Percentiles rank a stretch among this genome's conserved stretches.
Conservation (phyloP, 2,329 filamentous ascomycete genomes). For the Aspergillus udagawae region DNA sequence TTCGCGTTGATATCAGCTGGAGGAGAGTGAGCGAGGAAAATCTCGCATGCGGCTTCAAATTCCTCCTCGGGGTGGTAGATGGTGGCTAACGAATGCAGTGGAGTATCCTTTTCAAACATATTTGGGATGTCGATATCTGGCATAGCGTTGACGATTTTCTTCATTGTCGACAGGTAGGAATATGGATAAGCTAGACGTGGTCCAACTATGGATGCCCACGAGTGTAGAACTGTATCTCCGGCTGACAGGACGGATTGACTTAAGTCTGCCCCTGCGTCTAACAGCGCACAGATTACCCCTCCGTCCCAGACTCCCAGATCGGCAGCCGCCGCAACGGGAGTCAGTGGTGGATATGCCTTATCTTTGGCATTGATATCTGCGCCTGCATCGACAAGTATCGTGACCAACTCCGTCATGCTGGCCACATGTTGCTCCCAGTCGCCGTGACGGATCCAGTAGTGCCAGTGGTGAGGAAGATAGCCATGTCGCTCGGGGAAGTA, state of each 20-base stretch:
- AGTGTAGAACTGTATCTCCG: conserved; percentile 22
- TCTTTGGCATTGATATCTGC: conserved; percentile 14
- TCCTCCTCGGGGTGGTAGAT: conserved; percentile 20
- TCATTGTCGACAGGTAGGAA: conserved; percentile 17
- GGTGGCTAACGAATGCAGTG: conserved; percentile 19
- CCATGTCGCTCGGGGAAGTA: conserved; percentile 23
- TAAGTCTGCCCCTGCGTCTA: conserved; percentile 18
- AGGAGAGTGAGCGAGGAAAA: conserved; percentile 13
- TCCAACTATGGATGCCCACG: conserved; percentile 18
- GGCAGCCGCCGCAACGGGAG: conserved; percentile 20
- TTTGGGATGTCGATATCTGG: conserved; percentile 15
- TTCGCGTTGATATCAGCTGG: conserved; percentile 18
- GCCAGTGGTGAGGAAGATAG: conserved; percentile 21
- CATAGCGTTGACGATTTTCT: conserved; percentile 13
- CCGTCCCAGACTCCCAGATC: conserved; percentile 21
- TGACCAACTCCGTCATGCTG: conserved; percentile 12
- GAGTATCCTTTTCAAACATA: conserved; percentile 16
- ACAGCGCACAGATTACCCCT: conserved; percentile 19
- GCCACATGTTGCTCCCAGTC: conserved; percentile 19
- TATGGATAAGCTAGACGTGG: conserved; percentile 21
- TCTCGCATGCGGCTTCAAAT: conserved; percentile 19
- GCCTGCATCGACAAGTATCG: conserved; percentile 11
- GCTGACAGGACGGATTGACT: conserved; percentile 7
- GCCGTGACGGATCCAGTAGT: conserved; percentile 29
- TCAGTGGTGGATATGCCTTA: conserved; percentile 13